phyloP scores from a whole-genome alignment of 768 basidiomycete genomes.

The Phanerochaete sordida region DNA sequence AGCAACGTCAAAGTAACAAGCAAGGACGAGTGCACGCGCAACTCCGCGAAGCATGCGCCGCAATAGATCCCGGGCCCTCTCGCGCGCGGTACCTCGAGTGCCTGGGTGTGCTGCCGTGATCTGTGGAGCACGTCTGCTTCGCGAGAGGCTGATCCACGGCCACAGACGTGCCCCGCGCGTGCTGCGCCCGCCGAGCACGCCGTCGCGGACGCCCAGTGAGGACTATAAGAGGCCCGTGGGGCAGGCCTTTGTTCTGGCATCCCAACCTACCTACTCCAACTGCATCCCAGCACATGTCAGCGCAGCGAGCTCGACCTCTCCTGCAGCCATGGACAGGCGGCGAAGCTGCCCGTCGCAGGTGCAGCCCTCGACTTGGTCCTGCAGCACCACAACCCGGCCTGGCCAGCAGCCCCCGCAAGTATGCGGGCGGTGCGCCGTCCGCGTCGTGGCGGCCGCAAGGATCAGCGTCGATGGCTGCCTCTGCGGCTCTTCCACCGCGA shows the following conservation, averaged over 20 bases:
- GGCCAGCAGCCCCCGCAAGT: slow-evolving; percentile 9
- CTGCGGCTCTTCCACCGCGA: not conserved
- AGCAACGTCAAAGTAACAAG: no score
- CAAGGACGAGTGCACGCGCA: not conserved
- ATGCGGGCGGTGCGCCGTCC: slow-evolving; percentile 7
- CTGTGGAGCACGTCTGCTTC: not conserved
- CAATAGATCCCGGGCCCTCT: not conserved
- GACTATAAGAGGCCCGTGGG: no score
- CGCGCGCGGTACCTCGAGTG: not conserved
- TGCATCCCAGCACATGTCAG: no score
- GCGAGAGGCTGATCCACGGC: no score
- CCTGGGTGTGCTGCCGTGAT: not conserved
- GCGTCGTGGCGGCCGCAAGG: slow-evolving; percentile 21
- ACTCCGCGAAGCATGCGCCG: not conserved
- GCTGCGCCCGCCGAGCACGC: no score
- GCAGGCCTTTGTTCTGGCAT: no score
- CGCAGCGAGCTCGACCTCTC: no score
- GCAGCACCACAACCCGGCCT: slow-evolving; percentile 12
- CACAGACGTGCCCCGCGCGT: no score
- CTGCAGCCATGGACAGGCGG: not conserved
- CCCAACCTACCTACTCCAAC: no score
- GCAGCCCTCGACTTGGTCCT: not conserved
- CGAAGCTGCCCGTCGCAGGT: not conserved
- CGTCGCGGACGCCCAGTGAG: no score
- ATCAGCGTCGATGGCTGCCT: slow-evolving; percentile 11